Evolutionary conservation across 2,329 filamentous ascomycete genomes (phyloP).

Genomic region (Colletotrichum camelliae): DNA sequence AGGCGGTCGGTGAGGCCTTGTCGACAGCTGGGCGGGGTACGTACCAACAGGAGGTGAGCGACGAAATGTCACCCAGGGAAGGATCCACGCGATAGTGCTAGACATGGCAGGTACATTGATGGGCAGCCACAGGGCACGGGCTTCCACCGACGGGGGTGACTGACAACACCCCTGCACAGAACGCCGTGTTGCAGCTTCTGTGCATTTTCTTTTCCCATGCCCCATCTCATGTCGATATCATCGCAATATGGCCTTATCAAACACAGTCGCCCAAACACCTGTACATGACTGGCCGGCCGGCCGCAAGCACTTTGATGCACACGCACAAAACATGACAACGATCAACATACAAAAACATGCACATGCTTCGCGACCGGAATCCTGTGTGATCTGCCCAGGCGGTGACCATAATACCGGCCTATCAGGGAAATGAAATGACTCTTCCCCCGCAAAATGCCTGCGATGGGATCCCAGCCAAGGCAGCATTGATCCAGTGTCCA

Average conservation of each 20-base stretch:
- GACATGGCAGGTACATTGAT: conserved; percentile 15
- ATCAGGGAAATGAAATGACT: conserved; percentile 15
- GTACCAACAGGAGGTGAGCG: not conserved
- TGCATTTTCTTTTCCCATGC: not conserved
- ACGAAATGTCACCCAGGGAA: not conserved
- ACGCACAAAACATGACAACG: not conserved
- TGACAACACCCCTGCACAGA: conserved; percentile 8
- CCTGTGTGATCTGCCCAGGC: conserved; percentile 2
- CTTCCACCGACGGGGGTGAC: not conserved
- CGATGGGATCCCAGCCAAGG: conserved; percentile 18
- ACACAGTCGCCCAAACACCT: not conserved
- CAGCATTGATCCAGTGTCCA: conserved; percentile 15
- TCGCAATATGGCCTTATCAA: not conserved
- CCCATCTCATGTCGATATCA: not conserved
- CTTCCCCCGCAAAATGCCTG: conserved; percentile 19
- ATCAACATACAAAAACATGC: not conserved
- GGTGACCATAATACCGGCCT: conserved; percentile 10
- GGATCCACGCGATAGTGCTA: conserved; percentile 18
- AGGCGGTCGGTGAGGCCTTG: not conserved
- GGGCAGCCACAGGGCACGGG: conserved; percentile 17
- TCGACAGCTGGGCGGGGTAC: not conserved
- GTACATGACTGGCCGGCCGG: not conserved
- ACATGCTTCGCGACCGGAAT: not conserved
- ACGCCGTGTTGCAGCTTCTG: conserved; percentile 9
- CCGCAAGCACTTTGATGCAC: not conserved